Conservation (phyloP, 805 yeast genomes). For the Candida coquimbonensis region DNA sequence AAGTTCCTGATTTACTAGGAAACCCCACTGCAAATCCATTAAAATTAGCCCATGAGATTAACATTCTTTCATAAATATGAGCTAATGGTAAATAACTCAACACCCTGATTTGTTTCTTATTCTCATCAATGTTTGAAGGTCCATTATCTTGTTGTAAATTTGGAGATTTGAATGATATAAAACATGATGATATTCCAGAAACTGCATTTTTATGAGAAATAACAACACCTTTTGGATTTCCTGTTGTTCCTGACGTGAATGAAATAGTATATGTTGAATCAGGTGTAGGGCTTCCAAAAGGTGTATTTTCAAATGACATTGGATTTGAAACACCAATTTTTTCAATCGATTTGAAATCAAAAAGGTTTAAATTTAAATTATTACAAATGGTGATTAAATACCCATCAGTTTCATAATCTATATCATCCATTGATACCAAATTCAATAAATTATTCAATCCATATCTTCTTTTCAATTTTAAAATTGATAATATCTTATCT, state of each 20-base stretch:
- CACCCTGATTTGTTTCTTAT: slow-evolving; percentile 23
- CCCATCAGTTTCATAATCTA: slow-evolving; percentile 23
- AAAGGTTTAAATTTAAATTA: slow-evolving; percentile 26
- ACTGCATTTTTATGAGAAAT: slow-evolving; percentile 38
- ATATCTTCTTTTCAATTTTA: slow-evolving; percentile 33
- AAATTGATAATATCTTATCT: slow-evolving; percentile 35
- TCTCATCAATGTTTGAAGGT: slow-evolving; percentile 11
- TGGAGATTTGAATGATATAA: slow-evolving; percentile 7
- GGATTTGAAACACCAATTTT: slow-evolving; percentile 27
- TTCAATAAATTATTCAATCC: slow-evolving; percentile 28
- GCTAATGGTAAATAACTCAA: slow-evolving; percentile 48
- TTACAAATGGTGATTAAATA: slow-evolving; percentile 16
- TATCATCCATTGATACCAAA: slow-evolving; percentile 42
- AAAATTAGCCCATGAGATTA: slow-evolving; percentile 23
- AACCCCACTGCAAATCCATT: slow-evolving; percentile 39
- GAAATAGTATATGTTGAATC: slow-evolving; percentile 44
- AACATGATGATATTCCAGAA: slow-evolving; percentile 29
- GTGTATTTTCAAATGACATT: slow-evolving; percentile 22
- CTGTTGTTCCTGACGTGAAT: slow-evolving; percentile 64
- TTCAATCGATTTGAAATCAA: slow-evolving; percentile 28
- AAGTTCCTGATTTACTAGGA: slow-evolving; percentile 37
- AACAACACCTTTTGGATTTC: slow-evolving; percentile 56
- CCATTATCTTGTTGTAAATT: background rate
- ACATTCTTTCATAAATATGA: slow-evolving; percentile 51
- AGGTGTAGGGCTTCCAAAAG: slow-evolving; percentile 26